Evolutionary conservation across 371 early-diverging fungal species (phyloP), one percentile per base, ranked within the genome.

Genomic region (Mucor lusitanicus): DNA sequence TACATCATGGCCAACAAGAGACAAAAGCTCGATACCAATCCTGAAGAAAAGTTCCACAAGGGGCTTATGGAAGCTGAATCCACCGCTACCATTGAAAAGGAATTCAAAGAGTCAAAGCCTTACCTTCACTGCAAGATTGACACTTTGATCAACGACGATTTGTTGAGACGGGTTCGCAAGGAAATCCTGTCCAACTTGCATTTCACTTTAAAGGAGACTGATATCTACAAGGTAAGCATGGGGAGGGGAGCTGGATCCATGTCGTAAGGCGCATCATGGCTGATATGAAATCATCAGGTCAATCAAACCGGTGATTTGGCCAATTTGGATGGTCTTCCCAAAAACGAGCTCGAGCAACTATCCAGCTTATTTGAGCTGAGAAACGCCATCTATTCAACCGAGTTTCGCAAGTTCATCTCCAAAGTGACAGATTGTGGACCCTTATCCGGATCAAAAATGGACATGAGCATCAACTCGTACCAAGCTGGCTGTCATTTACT

Each of bases 281-380:
- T 25, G 37, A 15, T 8, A 4, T 30, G 30, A n/a, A n/a, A n/a
- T 27, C 46, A 15, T 30, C 25, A 67, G 67, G 67, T 88, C 53
- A 67, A 87, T 68, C 92, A 92, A 79, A 89, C 92, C 1, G 92
- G 93, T 30, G 93, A 93, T 69, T 79, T 93, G 53, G 92, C 92
- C 57, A 93, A 93, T 71, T 71, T 93, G 62, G 91, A 92, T 70
- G 93, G 92, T 17, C 82, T 93, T n/a, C 81, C 86, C 1, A 69
- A 63, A 13, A 72, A 72, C 9, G 93, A 92, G 69, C 73, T 79
- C 5, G 62, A 63, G 3, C 73, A 79, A 55, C 75, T 92, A 17
- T 71, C 80, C 28, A 72, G 72, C 48, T 74, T 91, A 35, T 85
- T 84, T 60, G 70, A 77, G 63, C 82, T 92, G 42, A 82, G 91